Evolutionary conservation across 768 basidiomycete genomes (phyloP).

Genomic region (Pleurotus ostreatus): DNA sequence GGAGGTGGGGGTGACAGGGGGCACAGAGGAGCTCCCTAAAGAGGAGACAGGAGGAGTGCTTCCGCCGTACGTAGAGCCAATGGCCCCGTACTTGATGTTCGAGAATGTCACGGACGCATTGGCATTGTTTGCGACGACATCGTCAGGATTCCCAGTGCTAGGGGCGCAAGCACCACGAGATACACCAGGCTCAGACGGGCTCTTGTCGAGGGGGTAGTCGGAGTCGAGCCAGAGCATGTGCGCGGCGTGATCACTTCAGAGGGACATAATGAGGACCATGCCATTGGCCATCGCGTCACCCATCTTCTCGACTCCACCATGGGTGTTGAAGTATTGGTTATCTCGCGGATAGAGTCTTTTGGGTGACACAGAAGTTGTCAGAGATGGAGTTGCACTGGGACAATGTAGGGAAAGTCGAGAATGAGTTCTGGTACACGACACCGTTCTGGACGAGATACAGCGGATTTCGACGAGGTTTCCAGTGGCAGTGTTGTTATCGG

Average conservation of each 20-base stretch:
- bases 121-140: conserved; percentile 28
- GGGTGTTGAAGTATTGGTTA: conserved; percentile 5
- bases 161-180: conserved; percentile 35
- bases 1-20: background rate
- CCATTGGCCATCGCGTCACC: conserved; percentile 25
- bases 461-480: conserved; percentile 19
- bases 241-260: conserved; percentile 38
- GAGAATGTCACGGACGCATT: conserved; percentile 33
- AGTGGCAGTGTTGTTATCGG: conserved; percentile 18
- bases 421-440: conserved; percentile 32
- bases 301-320: conserved; percentile 25
- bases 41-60: background rate
- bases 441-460: conserved; percentile 19
- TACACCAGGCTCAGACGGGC: conserved; percentile 25
- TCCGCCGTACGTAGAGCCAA: conserved; percentile 18
- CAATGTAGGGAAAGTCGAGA: conserved; percentile 27
- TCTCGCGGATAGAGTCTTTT: conserved; percentile 34
- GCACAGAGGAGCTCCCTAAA: background rate
- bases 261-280: conserved; percentile 30
- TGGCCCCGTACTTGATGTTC: conserved; percentile 37
- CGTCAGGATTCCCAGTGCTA: conserved; percentile 28
- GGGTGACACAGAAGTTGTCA: conserved; percentile 28
- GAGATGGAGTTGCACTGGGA: conserved; percentile 30
- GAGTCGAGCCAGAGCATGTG: conserved; percentile 39
- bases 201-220: conserved; percentile 24